Percentiles rank a stretch among this genome's conserved stretches.
Evolutionary conservation across 169 alveolate genomes (phyloP).

Genomic region (Perkinsus marinus): DNA sequence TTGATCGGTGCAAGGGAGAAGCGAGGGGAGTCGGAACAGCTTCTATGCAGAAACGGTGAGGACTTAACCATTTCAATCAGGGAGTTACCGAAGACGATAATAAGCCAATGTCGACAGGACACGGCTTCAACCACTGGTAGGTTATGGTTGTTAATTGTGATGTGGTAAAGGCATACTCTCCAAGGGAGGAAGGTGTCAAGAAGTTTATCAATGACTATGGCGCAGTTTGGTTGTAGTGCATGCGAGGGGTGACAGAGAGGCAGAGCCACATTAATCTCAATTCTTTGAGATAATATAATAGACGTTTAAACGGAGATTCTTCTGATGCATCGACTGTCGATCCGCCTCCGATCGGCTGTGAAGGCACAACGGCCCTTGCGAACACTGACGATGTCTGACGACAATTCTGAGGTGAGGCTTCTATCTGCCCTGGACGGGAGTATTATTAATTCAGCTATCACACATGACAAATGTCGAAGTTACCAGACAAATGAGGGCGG

Average conservation of each 20-base stretch:
- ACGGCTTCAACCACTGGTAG: background rate
- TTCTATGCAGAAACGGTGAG: background rate
- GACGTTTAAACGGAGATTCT: no score
- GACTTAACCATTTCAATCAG: no score
- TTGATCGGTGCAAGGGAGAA: background rate
- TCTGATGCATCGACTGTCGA: no score
- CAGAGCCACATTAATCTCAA: no score
- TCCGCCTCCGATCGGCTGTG: no score
- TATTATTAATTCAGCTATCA: no score
- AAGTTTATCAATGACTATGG: background rate
- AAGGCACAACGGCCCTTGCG: no score
- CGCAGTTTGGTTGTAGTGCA: background rate
- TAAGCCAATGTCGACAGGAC: background rate
- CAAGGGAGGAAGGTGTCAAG: background rate
- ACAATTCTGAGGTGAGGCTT: no score
- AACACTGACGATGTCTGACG: no score
- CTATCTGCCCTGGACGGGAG: no score
- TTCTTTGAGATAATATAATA: no score
- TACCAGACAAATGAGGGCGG: background rate
- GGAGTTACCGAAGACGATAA: background rate
- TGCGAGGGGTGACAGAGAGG: background rate
- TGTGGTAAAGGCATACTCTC: background rate
- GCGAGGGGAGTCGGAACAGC: background rate
- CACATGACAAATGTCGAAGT: background rate
- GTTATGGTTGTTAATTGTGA: background rate